Percentiles rank a stretch among this genome's conserved stretches.
Conservation (phyloP, 805 yeast species). For the Torulaspora microellipsoides region DNA sequence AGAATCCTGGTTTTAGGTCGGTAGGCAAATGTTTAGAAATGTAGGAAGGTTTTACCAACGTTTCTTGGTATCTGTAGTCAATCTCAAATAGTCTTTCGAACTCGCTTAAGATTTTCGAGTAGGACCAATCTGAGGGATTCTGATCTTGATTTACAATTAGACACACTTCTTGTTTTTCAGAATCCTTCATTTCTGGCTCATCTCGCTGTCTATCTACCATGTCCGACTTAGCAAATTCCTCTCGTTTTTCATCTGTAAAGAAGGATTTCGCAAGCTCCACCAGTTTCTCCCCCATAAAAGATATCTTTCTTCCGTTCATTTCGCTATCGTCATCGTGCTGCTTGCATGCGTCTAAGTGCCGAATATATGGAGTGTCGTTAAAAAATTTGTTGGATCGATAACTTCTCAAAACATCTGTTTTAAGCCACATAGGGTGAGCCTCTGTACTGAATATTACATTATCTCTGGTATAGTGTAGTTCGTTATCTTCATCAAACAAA, state of each 20-base stretch:
- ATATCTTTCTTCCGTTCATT: conserved; percentile 1
- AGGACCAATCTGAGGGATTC: conserved; percentile 14
- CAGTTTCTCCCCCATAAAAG: conserved; percentile 6
- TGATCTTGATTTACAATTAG: no score
- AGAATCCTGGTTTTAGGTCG: conserved; percentile 34
- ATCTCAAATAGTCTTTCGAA: conserved; percentile 42
- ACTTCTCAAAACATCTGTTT: conserved; percentile 31
- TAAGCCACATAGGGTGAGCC: conserved; percentile 85
- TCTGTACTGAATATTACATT: conserved; percentile 71
- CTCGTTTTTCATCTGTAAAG: conserved; percentile 8
- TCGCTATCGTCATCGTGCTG: conserved; percentile 2
- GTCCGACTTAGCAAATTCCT: not conserved
- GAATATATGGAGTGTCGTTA: conserved; percentile 15
- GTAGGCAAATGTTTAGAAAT: conserved; percentile 20
- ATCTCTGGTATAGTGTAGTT: conserved; percentile 41
- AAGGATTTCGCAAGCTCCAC: conserved; percentile 14
- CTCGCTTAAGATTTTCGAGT: conserved; percentile 39
- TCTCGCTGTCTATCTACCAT: not conserved
- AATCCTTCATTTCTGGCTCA: not conserved
- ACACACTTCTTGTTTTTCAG: not conserved
- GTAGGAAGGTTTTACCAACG: conserved; percentile 43
- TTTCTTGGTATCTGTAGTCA: conserved; percentile 39
- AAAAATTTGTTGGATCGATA: conserved; percentile 24
- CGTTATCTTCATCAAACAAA: conserved; percentile 67
- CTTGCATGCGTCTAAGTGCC: conserved; percentile 17